A percentile compares a stretch with the other conserved stretches of the same genome.
Evolutionary conservation across 2,329 filamentous ascomycete species (phyloP).

Genomic region (Colletotrichum abscissum): DNA sequence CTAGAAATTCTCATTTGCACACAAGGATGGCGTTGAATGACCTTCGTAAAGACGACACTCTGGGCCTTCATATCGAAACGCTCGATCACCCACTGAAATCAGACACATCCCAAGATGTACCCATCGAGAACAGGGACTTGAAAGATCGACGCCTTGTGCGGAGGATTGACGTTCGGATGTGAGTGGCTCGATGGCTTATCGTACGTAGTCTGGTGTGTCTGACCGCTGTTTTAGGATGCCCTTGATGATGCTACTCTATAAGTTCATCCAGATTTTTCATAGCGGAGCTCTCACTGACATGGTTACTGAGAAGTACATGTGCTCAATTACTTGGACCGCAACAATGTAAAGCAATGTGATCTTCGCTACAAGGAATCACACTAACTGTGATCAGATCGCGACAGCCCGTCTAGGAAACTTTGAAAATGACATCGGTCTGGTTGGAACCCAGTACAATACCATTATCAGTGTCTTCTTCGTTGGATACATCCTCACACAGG

Average conservation of each 20-base stretch:
- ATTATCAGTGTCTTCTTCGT: constrained; percentile 24
- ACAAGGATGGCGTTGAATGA: neutral
- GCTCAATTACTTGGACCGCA: neutral
- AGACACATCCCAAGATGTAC: neutral
- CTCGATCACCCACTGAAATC: neutral
- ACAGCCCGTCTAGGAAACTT: constrained; percentile 8
- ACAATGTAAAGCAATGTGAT: neutral
- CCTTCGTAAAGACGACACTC: neutral
- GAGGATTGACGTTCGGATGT: neutral
- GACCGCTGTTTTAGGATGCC: neutral
- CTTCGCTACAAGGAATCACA: neutral
- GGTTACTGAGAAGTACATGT: neutral
- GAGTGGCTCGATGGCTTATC: neutral
- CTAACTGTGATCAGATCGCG: neutral
- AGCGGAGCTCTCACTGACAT: neutral
- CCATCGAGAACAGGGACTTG: neutral
- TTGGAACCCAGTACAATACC: constrained; percentile 16
- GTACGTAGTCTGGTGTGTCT: neutral
- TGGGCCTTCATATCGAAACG: neutral
- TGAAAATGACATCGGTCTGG: constrained; percentile 12
- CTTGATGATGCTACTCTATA: neutral
- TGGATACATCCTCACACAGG: constrained; percentile 14
- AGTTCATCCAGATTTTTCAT: neutral
- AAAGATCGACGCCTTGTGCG: neutral
- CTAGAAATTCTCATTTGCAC: neutral